phyloP scores from a whole-genome alignment of 2,329 filamentous ascomycete species.

The Alternaria sp. region DNA sequence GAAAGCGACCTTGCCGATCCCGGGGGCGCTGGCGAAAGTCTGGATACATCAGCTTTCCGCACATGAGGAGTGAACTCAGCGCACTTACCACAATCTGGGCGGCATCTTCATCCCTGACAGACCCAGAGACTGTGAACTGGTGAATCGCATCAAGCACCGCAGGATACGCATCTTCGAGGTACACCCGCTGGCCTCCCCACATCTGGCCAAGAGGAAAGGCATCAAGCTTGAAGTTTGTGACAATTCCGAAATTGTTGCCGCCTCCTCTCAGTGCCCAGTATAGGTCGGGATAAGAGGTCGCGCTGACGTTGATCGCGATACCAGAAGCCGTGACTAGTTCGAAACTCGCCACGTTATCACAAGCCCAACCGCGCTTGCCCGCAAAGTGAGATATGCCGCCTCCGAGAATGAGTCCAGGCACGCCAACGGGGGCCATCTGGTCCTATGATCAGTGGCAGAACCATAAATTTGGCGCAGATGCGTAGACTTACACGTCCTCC shows the following conservation, averaged over 20 bases:
- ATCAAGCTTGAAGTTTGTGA: slow-evolving; percentile 33
- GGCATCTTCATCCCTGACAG: slow-evolving; percentile 19
- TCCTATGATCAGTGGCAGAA: background rate
- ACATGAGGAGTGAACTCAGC: background rate
- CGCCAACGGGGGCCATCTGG: slow-evolving; percentile 28
- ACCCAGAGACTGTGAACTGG: slow-evolving; percentile 17
- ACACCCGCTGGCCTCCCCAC: slow-evolving; percentile 29
- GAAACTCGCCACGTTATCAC: slow-evolving; percentile 36
- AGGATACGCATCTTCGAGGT: slow-evolving; percentile 13
- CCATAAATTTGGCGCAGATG: background rate
- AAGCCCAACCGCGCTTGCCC: slow-evolving; percentile 30
- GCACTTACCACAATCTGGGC: slow-evolving; percentile 26
- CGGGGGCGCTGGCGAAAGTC: slow-evolving; percentile 29
- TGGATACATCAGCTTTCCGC: background rate
- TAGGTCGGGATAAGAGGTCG: slow-evolving; percentile 44
- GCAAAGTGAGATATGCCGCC: slow-evolving; percentile 31
- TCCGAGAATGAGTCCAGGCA: slow-evolving; percentile 36
- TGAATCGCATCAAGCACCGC: slow-evolving; percentile 21
- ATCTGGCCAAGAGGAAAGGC: slow-evolving; percentile 26
- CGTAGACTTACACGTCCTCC: slow-evolving; percentile 26
- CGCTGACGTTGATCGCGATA: slow-evolving; percentile 6
- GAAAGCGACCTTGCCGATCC: slow-evolving; percentile 23
- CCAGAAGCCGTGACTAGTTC: slow-evolving; percentile 26
- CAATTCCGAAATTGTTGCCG: slow-evolving; percentile 41
- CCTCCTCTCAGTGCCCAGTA: slow-evolving; percentile 46